phyloP scores from a whole-genome alignment of 495 filamentous ascomycete genomes.

The Aspergillus incahuasiensis region DNA sequence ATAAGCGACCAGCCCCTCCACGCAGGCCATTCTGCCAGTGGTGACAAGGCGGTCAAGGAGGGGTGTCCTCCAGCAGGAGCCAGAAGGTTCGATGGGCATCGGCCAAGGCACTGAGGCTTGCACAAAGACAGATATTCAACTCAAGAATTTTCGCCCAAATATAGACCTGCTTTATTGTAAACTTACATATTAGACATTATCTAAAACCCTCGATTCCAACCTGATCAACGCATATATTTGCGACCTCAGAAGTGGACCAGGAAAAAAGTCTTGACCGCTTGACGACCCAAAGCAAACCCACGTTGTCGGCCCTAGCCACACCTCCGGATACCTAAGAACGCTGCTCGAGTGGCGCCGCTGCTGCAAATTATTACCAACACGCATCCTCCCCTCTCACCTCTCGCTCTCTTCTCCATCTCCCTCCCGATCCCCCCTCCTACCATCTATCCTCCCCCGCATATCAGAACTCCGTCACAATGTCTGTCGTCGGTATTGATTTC shows the following conservation, averaged over 20 bases:
- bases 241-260: conserved; percentile 1
- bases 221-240: not conserved
- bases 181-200: not conserved
- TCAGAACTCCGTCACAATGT: conserved; percentile 48
- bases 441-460: conserved; percentile 15
- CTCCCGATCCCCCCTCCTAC: conserved; percentile 21
- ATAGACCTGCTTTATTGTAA: not conserved
- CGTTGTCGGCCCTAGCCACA: conserved; percentile 14
- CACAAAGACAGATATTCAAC: conserved; percentile 1
- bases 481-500: conserved; percentile 88
- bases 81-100: conserved; percentile 38
- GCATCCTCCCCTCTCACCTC: conserved; percentile 15
- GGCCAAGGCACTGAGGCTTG: conserved; percentile 9
- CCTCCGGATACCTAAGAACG: conserved; percentile 12
- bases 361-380: conserved; percentile 37
- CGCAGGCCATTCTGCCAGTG: conserved; percentile 27
- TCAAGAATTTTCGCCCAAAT: not conserved
- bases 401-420: conserved; percentile 31
- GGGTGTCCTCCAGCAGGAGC: conserved; percentile 30
- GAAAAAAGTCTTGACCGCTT: conserved; percentile 15
- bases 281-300: conserved; percentile 20
- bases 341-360: conserved; percentile 15
- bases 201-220: not conserved
- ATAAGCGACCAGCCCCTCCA: conserved; percentile 17
- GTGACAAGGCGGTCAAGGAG: conserved; percentile 25